These are phyloP conservation scores for Globisporangium nodosum DNA, from an alignment of 352 stramenopile genomes.

Conservation along the genomic window DNA sequence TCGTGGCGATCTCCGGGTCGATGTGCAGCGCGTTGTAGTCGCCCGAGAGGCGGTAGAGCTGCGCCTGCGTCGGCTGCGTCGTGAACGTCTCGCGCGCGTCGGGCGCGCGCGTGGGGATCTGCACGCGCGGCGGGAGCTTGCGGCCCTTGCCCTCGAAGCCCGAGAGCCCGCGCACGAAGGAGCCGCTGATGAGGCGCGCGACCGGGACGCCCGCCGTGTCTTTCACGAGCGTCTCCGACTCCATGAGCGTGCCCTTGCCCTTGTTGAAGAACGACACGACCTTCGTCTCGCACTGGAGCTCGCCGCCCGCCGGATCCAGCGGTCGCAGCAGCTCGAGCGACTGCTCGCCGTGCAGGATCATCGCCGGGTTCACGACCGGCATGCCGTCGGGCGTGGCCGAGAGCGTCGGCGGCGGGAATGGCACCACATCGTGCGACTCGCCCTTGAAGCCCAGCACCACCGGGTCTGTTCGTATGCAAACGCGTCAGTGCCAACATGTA, in stretches of 20 bases:
- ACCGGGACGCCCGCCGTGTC: slow-evolving; percentile 51
- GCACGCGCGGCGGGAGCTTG: slow-evolving; percentile 57
- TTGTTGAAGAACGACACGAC: slow-evolving; percentile 84
- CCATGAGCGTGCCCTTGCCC: slow-evolving; percentile 77
- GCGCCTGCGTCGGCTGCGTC: slow-evolving; percentile 67
- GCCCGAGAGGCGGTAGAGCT: slow-evolving; percentile 92
- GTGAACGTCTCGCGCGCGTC: slow-evolving; percentile 61
- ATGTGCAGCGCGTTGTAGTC: slow-evolving; percentile 96
- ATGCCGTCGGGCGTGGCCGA: slow-evolving; percentile 56
- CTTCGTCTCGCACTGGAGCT: slow-evolving; percentile 50
- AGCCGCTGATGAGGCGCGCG: slow-evolving; percentile 69
- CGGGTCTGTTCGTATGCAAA: slow-evolving; percentile 29
- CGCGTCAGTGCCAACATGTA: no score
- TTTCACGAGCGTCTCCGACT: slow-evolving; percentile 77
- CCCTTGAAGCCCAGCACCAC: slow-evolving; percentile 87
- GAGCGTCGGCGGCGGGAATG: slow-evolving; percentile 77
- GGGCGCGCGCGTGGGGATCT: slow-evolving; percentile 66
- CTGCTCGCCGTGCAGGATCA: slow-evolving; percentile 85
- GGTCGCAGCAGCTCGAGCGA: slow-evolving; percentile 75
- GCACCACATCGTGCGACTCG: slow-evolving; percentile 79
- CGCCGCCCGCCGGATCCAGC: slow-evolving; percentile 50
- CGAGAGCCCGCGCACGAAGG: slow-evolving; percentile 77
- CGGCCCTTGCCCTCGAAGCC: slow-evolving; percentile 67
- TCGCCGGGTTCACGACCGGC: slow-evolving; percentile 70
- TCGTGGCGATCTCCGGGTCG: slow-evolving; percentile 77